These are phyloP conservation scores for Choanephora cucurbitarum DNA, from an alignment of 371 early-diverging fungal genomes.

Conservation along the genomic window DNA sequence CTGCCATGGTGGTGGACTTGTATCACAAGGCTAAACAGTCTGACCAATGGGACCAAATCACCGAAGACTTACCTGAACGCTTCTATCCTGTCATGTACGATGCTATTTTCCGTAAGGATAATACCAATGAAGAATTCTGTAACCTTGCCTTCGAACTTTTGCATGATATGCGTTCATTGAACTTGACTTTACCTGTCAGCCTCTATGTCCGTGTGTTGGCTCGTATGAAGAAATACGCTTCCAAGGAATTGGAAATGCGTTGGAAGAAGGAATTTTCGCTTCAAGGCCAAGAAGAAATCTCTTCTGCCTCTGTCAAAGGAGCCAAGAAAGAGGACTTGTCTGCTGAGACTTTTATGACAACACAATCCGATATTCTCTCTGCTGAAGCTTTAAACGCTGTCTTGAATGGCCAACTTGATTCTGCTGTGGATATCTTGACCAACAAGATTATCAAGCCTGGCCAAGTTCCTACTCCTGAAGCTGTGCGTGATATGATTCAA, in stretches of 20 bases:
- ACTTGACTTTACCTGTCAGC: slow-evolving; percentile 10
- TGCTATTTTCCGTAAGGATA: slow-evolving; percentile 15
- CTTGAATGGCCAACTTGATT: slow-evolving; percentile 29
- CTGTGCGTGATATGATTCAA: slow-evolving; percentile 47
- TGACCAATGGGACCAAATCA: slow-evolving; percentile 16
- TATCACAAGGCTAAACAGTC: slow-evolving; percentile 25
- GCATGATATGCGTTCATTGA: slow-evolving; percentile 27
- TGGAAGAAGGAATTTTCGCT: slow-evolving; percentile 41
- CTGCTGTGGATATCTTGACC: slow-evolving; percentile 28
- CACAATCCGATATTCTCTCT: slow-evolving; percentile 29
- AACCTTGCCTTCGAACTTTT: slow-evolving; percentile 24
- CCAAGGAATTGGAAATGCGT: slow-evolving; percentile 28
- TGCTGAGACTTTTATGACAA: slow-evolving; percentile 5
- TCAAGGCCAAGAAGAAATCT: slow-evolving; percentile 16
- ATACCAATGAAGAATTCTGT: slow-evolving; percentile 18
- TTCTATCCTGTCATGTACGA: slow-evolving; percentile 13
- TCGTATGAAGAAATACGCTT: slow-evolving; percentile 27
- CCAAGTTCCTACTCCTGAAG: slow-evolving; percentile 38
- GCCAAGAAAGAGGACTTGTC: not conserved
- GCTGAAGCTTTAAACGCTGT: slow-evolving; percentile 33
- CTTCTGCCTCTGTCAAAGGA: slow-evolving; percentile 8
- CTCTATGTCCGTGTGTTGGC: slow-evolving; percentile 27
- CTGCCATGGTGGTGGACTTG: slow-evolving; percentile 13
- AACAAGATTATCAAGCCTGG: slow-evolving; percentile 35
- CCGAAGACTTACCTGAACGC: not conserved